Evolutionary conservation across 2,329 filamentous ascomycete species (phyloP), one percentile per base, ranked within the genome.

Genomic region (Cladosporium velox): DNA sequence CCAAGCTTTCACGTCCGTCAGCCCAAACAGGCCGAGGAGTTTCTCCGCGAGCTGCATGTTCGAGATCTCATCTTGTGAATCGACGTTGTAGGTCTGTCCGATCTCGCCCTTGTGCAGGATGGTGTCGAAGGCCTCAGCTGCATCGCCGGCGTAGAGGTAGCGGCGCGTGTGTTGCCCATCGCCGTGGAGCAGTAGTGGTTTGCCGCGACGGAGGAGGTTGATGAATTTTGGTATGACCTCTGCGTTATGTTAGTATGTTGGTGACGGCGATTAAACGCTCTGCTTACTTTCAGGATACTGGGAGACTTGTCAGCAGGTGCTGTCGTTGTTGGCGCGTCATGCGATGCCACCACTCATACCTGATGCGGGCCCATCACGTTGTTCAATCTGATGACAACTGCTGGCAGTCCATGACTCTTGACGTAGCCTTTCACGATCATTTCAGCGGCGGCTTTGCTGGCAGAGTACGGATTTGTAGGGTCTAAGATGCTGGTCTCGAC

Each of bases 351-450:
- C n/a, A 21, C 10, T 79, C 89, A 78, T 79, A 93, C 91, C 76
- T 94, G 91, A 75, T 93, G 90, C 26, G 91, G 91, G 0, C 91
- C 91, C 73, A 93, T 95, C 34, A 94, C 90, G 73, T 95, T 94
- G 81, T 94, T 94, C 76, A 90, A 90, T 59, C 91, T 85, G 32
- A 93, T 89, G 71, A 93, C 91, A 69, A 94, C 91, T 61, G 88
- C 87, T 1, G 91, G 91, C 14, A 95, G 83, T 77, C 90, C 90
- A 82, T 93, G 93, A 77, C 89, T 91, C 80, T 91, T 92, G 75
- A 89, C 86, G 76, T 93, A 95, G n/a, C 91, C 91, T 76, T 90
- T 88, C n/a, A 94, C 90, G 61, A 75, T 70, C 71, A 74, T 74
- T 41, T 76, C 74, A 10, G 77, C 72, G 26, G 77, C 77, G 6